phyloP scores from a whole-genome alignment of 495 filamentous ascomycete species.

The Annulohypoxylon nitens region DNA sequence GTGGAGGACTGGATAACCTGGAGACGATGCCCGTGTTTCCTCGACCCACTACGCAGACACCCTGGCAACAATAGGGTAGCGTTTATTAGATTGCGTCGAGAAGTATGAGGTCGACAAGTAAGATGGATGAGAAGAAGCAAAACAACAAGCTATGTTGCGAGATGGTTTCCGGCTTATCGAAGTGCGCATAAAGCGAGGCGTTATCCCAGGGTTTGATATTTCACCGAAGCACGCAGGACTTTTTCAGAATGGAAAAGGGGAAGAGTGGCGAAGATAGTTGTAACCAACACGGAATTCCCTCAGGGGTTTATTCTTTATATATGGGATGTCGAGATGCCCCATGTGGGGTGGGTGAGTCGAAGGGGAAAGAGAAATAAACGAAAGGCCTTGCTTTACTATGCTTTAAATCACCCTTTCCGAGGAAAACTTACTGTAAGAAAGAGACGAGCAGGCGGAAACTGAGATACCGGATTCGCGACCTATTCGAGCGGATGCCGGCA shows the following conservation, averaged over 20 bases:
- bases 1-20: constrained; percentile 86
- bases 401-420: not conserved
- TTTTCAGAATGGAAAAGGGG: constrained; percentile 12
- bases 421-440: not conserved
- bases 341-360: not conserved
- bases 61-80: constrained; percentile 62
- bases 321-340: not conserved
- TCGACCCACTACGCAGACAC: constrained; percentile 71
- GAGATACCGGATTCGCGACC: constrained; percentile 4
- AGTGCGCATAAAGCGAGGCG: constrained; percentile 46
- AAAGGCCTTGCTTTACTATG: not conserved
- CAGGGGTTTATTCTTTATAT: not conserved
- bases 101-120: not conserved
- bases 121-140: not conserved
- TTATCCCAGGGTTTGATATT: constrained; percentile 40
- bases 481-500: not conserved
- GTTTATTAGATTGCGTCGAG: not conserved
- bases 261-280: not conserved
- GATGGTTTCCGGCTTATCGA: constrained; percentile 18
- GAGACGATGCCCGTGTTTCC: constrained; percentile 90
- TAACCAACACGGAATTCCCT: not conserved
- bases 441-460: not conserved
- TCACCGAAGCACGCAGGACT: not conserved
- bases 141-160: not conserved
- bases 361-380: not conserved